These are phyloP conservation scores for Parascedosporium putredinis DNA, from an alignment of 2,329 filamentous ascomycete species.

Conservation along the genomic window DNA sequence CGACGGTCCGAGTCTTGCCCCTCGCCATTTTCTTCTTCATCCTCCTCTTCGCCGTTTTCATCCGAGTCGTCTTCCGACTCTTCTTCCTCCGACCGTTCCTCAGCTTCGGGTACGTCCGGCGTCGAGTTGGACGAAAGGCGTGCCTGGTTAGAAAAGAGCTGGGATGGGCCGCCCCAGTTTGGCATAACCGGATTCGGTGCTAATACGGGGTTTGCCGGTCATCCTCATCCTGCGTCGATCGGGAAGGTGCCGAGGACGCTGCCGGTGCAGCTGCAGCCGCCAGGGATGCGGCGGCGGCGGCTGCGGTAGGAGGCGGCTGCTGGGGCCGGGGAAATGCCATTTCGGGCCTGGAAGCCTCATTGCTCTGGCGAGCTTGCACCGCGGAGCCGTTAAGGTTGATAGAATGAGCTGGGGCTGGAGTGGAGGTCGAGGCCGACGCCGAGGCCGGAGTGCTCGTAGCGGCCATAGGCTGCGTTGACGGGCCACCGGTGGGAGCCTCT, in stretches of 20 bases:
- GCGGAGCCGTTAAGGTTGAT: neutral
- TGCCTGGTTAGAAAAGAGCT: constrained; percentile 10
- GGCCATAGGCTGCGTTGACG: neutral
- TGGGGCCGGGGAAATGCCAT: neutral
- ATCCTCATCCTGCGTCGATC: neutral
- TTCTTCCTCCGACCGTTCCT: constrained; percentile 11
- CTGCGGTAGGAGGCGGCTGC: neutral
- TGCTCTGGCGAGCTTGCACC: neutral
- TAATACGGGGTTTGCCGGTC: constrained; percentile 22
- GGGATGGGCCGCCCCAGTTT: constrained; percentile 27
- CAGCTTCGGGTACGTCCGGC: constrained; percentile 8
- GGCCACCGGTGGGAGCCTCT: constrained; percentile 16
- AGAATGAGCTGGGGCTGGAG: neutral
- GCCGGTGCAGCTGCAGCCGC: neutral
- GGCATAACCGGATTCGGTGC: constrained; percentile 38
- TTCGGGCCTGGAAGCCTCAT: constrained; percentile 14
- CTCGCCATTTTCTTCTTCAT: neutral
- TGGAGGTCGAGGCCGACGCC: neutral
- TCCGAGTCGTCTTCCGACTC: neutral
- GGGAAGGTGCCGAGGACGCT: neutral
- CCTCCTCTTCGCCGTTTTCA: neutral
- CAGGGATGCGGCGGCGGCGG: neutral
- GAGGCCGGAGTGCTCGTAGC: no score
- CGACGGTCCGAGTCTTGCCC: neutral
- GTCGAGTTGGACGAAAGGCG: constrained; percentile 9